Evolutionary conservation across 2,329 filamentous ascomycete species (phyloP).

Genomic region (Fusarium sp.): DNA sequence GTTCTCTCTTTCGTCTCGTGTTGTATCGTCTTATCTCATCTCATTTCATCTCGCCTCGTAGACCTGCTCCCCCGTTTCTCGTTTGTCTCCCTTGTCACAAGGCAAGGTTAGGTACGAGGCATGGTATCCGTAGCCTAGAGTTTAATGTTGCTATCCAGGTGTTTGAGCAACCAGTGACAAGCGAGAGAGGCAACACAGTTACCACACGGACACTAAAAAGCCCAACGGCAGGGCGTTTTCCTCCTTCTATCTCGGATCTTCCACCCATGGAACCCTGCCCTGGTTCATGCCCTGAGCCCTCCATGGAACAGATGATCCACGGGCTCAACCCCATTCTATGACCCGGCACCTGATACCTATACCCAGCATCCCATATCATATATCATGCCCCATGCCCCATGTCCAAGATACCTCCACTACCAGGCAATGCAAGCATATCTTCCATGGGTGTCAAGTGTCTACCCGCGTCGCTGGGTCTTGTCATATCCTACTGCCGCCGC

Average conservation of each 20-base stretch:
- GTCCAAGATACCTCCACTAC: background rate
- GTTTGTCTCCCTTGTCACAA: slow-evolving; percentile 12
- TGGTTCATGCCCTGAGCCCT: too few species aligned
- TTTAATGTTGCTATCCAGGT: slow-evolving; percentile 25
- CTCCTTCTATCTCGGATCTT: slow-evolving; percentile 1
- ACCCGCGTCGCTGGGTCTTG: slow-evolving; percentile 24
- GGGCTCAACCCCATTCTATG: background rate
- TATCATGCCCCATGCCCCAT: background rate
- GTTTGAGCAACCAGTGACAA: slow-evolving; percentile 24
- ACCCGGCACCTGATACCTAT: background rate
- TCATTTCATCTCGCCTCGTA: background rate
- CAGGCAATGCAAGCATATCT: background rate
- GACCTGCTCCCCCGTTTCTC: background rate
- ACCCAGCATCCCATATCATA: background rate
- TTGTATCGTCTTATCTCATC: too few species aligned
- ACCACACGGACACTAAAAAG: background rate
- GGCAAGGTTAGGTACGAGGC: slow-evolving; percentile 3
- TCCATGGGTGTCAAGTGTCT: slow-evolving; percentile 3
- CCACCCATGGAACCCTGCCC: background rate
- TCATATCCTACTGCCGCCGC: slow-evolving; percentile 8
- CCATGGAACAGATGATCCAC: background rate
- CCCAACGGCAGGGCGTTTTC: slow-evolving; percentile 20
- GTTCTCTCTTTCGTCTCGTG: slow-evolving; percentile 4
- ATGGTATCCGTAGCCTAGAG: background rate
- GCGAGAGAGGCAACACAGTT: background rate